Evolutionary conservation across 2,329 filamentous ascomycete genomes (phyloP).

Genomic region (Fusarium guadeloupense): DNA sequence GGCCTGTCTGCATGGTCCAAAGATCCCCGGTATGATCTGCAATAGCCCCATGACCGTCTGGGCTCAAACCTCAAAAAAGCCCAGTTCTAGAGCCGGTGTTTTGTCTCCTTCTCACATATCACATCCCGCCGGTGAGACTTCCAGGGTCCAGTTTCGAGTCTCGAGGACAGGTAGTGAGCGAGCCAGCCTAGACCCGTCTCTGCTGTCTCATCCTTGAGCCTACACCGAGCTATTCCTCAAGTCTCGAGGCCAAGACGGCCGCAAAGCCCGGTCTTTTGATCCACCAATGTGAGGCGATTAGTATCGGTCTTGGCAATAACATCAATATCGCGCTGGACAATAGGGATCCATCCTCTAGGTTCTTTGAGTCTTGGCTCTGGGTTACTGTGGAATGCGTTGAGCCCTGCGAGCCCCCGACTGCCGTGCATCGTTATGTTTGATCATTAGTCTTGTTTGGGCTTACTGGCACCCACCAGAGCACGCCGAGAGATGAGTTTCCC

Average conservation of each 20-base stretch:
- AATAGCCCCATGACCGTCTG: constrained; percentile 18
- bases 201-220: constrained; percentile 4
- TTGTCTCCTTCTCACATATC: constrained; percentile 3
- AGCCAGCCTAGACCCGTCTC: constrained; percentile 8
- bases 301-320: constrained; percentile 13
- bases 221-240: constrained; percentile 5
- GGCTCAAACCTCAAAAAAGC: constrained; percentile 8
- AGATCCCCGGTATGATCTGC: constrained; percentile 17
- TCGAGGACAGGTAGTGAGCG: too few relatives aligned
- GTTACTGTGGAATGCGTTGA: constrained; percentile 30
- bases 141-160: constrained; percentile 9
- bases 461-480: constrained; percentile 1
- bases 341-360: constrained; percentile 6
- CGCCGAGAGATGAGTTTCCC: constrained; percentile 10
- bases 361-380: constrained; percentile 9
- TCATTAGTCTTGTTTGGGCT: constrained; percentile 6
- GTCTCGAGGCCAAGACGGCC: constrained; percentile 4
- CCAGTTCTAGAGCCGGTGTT: constrained; percentile 2
- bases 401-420: neutral
- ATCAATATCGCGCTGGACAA: neutral
- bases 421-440: neutral
- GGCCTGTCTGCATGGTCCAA: constrained; percentile 9
- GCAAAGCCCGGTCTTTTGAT: neutral
- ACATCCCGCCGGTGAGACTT: constrained; percentile 3
- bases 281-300: neutral